Percentiles rank a stretch among this genome's conserved stretches.
phyloP scores from a whole-genome alignment of 2,329 filamentous ascomycete species.

The Aspergillus neoniger region DNA sequence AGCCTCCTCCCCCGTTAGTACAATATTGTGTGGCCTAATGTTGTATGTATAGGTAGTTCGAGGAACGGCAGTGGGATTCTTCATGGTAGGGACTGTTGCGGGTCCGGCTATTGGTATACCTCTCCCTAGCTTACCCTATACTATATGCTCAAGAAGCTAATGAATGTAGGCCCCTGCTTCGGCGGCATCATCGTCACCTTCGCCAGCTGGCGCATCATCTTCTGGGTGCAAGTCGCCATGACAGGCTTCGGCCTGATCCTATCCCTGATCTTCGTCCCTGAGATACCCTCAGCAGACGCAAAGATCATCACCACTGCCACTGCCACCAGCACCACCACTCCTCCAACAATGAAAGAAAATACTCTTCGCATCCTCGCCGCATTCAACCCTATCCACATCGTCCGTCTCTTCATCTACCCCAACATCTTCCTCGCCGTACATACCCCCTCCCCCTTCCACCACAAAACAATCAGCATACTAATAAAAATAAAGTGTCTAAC shows the following conservation, averaged over 20 bases:
- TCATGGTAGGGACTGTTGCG: slow-evolving; percentile 46
- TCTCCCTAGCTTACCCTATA: too few relatives aligned
- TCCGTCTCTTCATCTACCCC: slow-evolving; percentile 66
- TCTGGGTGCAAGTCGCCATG: slow-evolving; percentile 74
- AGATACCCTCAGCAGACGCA: slow-evolving; percentile 60
- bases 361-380: slow-evolving; percentile 31
- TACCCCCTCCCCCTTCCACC: slow-evolving; percentile 42
- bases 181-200: slow-evolving; percentile 79
- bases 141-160: neutral
- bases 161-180: slow-evolving; percentile 54
- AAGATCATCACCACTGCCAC: slow-evolving; percentile 13
- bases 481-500: slow-evolving; percentile 11
- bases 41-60: slow-evolving; percentile 33
- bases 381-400: slow-evolving; percentile 65
- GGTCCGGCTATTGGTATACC: slow-evolving; percentile 46
- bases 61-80: slow-evolving; percentile 48
- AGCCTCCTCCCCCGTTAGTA: neutral
- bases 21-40: neutral
- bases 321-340: neutral
- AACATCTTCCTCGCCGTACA: slow-evolving; percentile 63
- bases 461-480: too few relatives aligned
- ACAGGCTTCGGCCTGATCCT: slow-evolving; percentile 61
- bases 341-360: slow-evolving; percentile 40
- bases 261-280: slow-evolving; percentile 67
- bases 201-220: slow-evolving; percentile 71